These are phyloP conservation scores for Xylariaceae sp. DNA, from an alignment of 2,329 filamentous ascomycete genomes.

Conservation along the genomic window DNA sequence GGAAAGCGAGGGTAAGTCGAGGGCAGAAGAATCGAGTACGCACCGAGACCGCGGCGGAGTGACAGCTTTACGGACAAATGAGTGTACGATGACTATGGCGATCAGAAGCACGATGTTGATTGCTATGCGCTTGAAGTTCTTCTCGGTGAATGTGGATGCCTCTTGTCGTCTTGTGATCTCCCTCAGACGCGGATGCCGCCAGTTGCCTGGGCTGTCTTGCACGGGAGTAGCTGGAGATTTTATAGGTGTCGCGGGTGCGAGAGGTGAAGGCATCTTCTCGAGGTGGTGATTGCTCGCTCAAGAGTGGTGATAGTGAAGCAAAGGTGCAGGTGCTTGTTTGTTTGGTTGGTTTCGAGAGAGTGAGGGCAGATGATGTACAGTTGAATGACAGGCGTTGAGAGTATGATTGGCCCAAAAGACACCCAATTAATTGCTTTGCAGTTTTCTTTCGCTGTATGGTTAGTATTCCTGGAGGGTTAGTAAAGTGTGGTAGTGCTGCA, in stretches of 20 bases:
- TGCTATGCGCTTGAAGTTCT: conserved; percentile 66
- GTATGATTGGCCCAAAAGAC: too few species aligned
- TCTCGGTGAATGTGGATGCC: conserved; percentile 72
- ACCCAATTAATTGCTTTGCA: too few species aligned
- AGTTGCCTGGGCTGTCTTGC: conserved; percentile 67
- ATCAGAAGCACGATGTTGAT: conserved; percentile 54
- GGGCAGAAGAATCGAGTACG: conserved; percentile 4
- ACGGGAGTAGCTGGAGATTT: conserved; percentile 29
- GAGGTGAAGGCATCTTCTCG: conserved; percentile 31
- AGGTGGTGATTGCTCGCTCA: not conserved
- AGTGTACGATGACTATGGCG: conserved; percentile 26
- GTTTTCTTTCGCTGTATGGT: conserved; percentile 1
- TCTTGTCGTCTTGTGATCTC: conserved; percentile 83
- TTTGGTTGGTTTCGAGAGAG: conserved; percentile 2
- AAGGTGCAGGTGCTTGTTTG: conserved; percentile 5
- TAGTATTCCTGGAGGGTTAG: conserved; percentile 18
- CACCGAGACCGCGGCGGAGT: conserved; percentile 23
- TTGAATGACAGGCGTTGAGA: too few species aligned
- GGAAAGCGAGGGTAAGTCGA: not conserved
- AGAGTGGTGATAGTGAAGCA: too few species aligned
- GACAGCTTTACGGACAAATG: conserved; percentile 17
- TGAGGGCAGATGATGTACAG: not conserved
- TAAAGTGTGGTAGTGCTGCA: conserved; percentile 13
- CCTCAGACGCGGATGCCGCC: conserved; percentile 83
- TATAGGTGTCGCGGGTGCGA: conserved; percentile 32